Evolutionary conservation across 495 filamentous ascomycete genomes (phyloP), one percentile per base, ranked within the genome.

Genomic region (Aspergillus diversus): DNA sequence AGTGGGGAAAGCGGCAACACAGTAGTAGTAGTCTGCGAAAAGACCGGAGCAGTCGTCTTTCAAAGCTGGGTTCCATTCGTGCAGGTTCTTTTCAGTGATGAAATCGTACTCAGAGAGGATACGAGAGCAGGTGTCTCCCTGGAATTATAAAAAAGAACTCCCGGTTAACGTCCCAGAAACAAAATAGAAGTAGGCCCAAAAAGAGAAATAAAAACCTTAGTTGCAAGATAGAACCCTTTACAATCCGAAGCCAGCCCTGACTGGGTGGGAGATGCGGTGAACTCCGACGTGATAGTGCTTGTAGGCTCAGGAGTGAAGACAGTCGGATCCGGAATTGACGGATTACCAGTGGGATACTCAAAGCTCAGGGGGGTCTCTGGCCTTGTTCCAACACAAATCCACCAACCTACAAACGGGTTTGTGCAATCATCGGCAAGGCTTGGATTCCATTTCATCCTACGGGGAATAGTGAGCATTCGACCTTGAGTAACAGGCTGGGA

Each of bases 61-160:
- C 13, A 71, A 52, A 13, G 63, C 66, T 11, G 69, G 68, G 49
- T 73, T 73, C 64, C 63, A 66, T 3, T 55, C 34, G 33, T 71
- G 50, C 13, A 71, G 39, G 13, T 53, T 34, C 15, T 53, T 32
- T 11, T 54, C 48, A 7, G 5, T 32, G 13, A 62, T 50, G 34
- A 17, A 16, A 7, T 32, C 4, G 43, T 66, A 48, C 15, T 35
- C 7, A 11, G 17, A 9, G 17, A 66, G 33, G 33, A 66, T 66
- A 4, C 50, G 33, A 9, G 54, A 47, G 16, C 63, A 66, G 32
- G 47, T 55, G 49, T 66, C 63, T 7, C 27, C 35, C 63, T 65
- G 55, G 3, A 33, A 31, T 56, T 9, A 21, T 4, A 31, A 32
- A 35, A 16, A 49, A 34, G 11, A 43, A 32, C 32, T 31, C n/a